phyloP scores from a whole-genome alignment of 192 early-diverging fungal species.

The Coemansia sp. region DNA sequence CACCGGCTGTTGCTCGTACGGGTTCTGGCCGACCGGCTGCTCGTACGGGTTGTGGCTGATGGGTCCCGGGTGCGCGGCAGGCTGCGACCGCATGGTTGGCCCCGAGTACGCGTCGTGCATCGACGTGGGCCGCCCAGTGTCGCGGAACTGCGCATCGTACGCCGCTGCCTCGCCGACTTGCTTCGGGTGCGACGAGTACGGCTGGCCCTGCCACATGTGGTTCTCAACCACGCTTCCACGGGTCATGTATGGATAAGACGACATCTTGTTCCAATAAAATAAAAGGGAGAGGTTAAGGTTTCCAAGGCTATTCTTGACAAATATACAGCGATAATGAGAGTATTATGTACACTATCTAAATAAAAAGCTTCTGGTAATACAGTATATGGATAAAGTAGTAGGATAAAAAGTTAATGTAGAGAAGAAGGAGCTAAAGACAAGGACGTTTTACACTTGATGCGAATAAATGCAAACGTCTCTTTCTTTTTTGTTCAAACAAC shows the following conservation, averaged over 20 bases:
- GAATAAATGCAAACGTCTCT: neutral
- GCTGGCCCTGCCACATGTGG: neutral
- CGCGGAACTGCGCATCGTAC: conserved; percentile 14
- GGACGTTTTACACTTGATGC: neutral
- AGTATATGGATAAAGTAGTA: neutral
- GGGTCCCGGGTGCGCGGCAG: neutral
- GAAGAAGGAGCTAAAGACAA: neutral
- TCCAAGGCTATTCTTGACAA: too few species aligned
- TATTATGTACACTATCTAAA: neutral
- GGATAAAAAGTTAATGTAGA: neutral
- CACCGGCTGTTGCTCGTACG: neutral
- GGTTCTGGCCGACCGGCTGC: neutral
- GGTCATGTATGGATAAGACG: conserved; percentile 4
- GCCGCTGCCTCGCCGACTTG: conserved; percentile 8
- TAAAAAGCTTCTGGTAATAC: neutral
- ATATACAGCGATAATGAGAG: neutral
- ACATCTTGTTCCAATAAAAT: neutral
- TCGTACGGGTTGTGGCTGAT: conserved; percentile 1
- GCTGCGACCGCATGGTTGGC: conserved; percentile 6
- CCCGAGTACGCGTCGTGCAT: neutral
- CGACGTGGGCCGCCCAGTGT: neutral
- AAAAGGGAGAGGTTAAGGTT: too few species aligned
- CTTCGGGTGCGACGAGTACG: neutral
- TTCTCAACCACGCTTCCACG: conserved; percentile 1
- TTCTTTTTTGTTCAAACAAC: neutral